Base-by-base conservation (phyloP, 306 rosid genomes). In the Lathyrus sativus region DNA sequence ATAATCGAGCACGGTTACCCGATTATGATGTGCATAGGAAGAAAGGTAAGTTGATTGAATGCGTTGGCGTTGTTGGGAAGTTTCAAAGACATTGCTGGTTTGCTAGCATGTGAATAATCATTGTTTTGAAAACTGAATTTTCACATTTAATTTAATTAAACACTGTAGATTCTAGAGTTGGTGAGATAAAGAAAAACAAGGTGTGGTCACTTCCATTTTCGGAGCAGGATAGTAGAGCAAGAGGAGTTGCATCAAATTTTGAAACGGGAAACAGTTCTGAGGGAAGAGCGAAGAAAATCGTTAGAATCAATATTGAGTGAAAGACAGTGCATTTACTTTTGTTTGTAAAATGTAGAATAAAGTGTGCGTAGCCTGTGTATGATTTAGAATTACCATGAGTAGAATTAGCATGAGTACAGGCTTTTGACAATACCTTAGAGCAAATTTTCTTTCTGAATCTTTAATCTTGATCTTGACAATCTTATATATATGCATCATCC, bases 291-390 rank as follows among this genome's bases (percentile, higher is more conserved):
- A 88, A 81, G 80, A 86, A 81, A 45, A 85, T 90, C 6, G 84
- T 88, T 60, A 85, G 97, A 69, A 82, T 93, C 80, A 93, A 85
- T 60, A 93, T 93, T 37, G 90, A 88, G 38, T 93, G 72, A 81
- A 61, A 6, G 39, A 14, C 43, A 5, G 65, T 35, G 19, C 13
- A 2, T 69, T 15, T 46, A 15, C 26, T 63, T 49, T 69, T 41
- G 22, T 68, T 6, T 39, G 44, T 17, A 51, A 33, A 9, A 6
- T 62, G 15, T 15, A 58, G 54, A 57, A 68, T 54, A 14, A 50
- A 35, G 71, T 58, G 38, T 33, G 38, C 5, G 1, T 33, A 33
- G 38, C 2, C 7, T 33, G 38, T 5, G 2, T 33, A 26, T 26
- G 29, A 26, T 26, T 26, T 26, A 33, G 7, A 6, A 33, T 31